These are phyloP conservation scores for Cydonia oblonga DNA, from an alignment of 331 rosid genomes.

Conservation along the genomic window DNA sequence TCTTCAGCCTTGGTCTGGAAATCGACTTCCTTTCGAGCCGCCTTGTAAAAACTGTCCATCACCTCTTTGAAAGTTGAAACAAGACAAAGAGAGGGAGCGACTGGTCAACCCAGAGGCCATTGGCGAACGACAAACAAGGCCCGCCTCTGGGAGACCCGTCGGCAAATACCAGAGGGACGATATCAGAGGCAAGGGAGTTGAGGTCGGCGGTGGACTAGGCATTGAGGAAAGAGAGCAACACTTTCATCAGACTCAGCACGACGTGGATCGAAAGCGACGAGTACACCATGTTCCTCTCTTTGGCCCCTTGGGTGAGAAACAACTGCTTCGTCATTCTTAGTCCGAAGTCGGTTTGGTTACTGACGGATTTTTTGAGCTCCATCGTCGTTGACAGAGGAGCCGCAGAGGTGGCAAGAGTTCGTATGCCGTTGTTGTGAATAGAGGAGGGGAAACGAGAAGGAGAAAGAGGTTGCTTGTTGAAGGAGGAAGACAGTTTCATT, in stretches of 20 bases:
- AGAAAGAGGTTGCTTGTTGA: too few species aligned
- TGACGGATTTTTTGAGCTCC: not conserved
- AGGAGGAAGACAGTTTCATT: too few species aligned
- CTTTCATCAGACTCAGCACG: slow-evolving; percentile 50
- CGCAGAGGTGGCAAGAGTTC: not conserved
- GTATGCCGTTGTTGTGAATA: not conserved
- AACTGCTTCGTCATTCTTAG: slow-evolving; percentile 32
- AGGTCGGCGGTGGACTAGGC: slow-evolving; percentile 45
- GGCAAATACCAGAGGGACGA: slow-evolving; percentile 31
- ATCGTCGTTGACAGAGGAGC: not conserved
- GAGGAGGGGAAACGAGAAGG: not conserved
- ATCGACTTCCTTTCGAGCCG: slow-evolving; percentile 39
- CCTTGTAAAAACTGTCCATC: slow-evolving; percentile 30
- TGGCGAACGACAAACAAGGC: slow-evolving; percentile 43
- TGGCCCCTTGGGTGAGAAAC: slow-evolving; percentile 16
- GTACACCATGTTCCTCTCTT: slow-evolving; percentile 37
- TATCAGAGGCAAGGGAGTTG: slow-evolving; percentile 50
- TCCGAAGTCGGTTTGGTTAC: not conserved
- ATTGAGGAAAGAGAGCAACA: slow-evolving; percentile 61
- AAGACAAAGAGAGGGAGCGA: slow-evolving; percentile 37
- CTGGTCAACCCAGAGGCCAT: slow-evolving; percentile 49
- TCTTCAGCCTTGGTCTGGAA: slow-evolving; percentile 42
- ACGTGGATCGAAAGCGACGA: slow-evolving; percentile 63
- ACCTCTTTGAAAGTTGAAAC: slow-evolving; percentile 57
- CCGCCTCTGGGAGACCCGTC: slow-evolving; percentile 47